A percentile compares a stretch with the other conserved stretches of the same genome.
These are phyloP conservation scores for Myriosclerotinia scirpicola DNA, from an alignment of 2,329 filamentous ascomycete genomes.

Conservation along the genomic window DNA sequence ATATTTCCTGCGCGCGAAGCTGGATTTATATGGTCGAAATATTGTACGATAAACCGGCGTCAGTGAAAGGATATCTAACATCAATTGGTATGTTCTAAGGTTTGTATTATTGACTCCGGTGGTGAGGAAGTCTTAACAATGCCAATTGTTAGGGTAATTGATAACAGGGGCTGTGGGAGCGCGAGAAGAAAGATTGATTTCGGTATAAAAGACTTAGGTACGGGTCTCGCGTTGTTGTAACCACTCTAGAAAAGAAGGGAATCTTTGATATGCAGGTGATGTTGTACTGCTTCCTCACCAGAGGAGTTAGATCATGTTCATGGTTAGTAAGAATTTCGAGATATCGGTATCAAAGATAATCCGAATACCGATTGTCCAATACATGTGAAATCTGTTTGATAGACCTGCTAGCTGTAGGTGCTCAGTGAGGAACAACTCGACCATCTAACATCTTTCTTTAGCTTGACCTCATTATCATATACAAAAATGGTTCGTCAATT, in stretches of 20 bases:
- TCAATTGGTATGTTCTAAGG: neutral
- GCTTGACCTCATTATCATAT: neutral
- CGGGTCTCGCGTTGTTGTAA: neutral
- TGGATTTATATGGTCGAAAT: neutral
- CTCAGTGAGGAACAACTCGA: neutral
- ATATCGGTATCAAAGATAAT: neutral
- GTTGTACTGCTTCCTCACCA: neutral
- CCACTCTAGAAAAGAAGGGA: neutral
- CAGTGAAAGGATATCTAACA: neutral
- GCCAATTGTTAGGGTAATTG: neutral
- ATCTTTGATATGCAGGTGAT: neutral
- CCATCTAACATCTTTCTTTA: neutral
- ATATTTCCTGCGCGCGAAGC: neutral
- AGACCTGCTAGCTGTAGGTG: neutral
- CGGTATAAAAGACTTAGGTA: neutral
- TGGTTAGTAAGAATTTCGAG: neutral
- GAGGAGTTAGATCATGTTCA: neutral
- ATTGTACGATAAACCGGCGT: neutral
- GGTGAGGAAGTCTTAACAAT: neutral
- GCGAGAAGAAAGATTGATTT: neutral
- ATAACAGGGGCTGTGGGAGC: too few species aligned
- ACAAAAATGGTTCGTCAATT: constrained; percentile 13
- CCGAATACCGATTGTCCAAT: constrained; percentile 4
- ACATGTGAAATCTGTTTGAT: constrained; percentile 22
- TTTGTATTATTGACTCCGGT: neutral